A percentile compares a stretch with the other conserved stretches of the same genome.
Evolutionary conservation across 2,329 filamentous ascomycete genomes (phyloP).

Genomic region (Harringtonia aguacate): DNA sequence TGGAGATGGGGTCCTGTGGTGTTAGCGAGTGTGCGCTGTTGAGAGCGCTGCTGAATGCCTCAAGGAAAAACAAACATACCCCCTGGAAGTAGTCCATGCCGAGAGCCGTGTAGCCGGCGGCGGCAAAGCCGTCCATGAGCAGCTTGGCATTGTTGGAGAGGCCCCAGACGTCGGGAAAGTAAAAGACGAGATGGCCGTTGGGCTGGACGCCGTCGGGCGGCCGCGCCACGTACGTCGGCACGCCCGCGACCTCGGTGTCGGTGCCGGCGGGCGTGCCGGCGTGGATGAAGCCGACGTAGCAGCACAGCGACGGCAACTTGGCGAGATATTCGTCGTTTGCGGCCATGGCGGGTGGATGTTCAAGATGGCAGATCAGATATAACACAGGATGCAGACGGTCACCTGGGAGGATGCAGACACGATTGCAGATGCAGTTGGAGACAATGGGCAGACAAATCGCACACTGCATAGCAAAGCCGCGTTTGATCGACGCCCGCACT

Average conservation of each 20-base stretch:
- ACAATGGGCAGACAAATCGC: no score
- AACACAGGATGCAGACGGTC: no score
- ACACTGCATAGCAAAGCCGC: no score
- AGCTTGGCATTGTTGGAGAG: constrained; percentile 12
- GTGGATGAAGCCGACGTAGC: constrained; percentile 15
- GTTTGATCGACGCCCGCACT: no score
- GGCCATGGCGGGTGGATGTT: no score
- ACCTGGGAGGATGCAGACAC: no score
- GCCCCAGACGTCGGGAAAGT: constrained; percentile 13
- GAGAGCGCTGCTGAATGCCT: no score
- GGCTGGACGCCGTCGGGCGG: constrained; percentile 8
- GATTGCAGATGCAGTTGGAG: no score
- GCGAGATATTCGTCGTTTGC: constrained; percentile 11
- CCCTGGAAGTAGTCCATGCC: constrained; percentile 14
- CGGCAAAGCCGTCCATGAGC: constrained; percentile 14
- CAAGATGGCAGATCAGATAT: no score
- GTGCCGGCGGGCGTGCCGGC: constrained; percentile 15
- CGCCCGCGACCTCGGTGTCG: constrained; percentile 11
- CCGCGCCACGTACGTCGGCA: constrained; percentile 16
- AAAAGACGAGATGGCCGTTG: constrained; percentile 13
- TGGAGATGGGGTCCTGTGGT: constrained; percentile 20
- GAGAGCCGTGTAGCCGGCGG: constrained; percentile 9
- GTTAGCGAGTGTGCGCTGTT: not conserved
- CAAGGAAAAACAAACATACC: not conserved
- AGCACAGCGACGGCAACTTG: constrained; percentile 15